A percentile compares a stretch with the other conserved stretches of the same genome.
Conservation (phyloP, 1,139 yeast species). For the Kluyveromyces sp. region DNA sequence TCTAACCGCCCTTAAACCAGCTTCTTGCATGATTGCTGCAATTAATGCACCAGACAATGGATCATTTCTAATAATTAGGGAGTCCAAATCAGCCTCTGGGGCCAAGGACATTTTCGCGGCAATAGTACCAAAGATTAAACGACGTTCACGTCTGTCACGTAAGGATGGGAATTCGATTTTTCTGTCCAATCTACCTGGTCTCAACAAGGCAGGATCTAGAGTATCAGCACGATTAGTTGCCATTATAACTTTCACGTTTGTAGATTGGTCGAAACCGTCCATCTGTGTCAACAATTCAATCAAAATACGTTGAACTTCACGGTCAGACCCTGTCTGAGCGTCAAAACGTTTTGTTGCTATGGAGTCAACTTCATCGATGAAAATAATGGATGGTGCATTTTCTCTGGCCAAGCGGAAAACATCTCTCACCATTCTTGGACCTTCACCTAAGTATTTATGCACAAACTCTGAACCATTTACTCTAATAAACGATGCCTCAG, state of each 20-base stretch:
- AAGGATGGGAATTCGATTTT: conserved; percentile 94
- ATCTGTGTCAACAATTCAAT: conserved; percentile 94
- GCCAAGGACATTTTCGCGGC: conserved; percentile 98
- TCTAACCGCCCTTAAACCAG: conserved; percentile 96
- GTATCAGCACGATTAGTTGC: conserved; percentile 99
- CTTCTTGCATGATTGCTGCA: conserved; percentile 99
- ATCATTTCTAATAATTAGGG: conserved; percentile 89
- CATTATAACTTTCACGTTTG: conserved; percentile 96
- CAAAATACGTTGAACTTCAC: conserved; percentile 97
- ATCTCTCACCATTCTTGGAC: conserved; percentile 99
- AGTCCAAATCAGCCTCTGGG: conserved; percentile 94
- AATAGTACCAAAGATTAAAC: conserved; percentile 89
- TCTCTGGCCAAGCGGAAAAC: conserved; percentile 96
- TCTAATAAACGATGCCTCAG: conserved; percentile 92
- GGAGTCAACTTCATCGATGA: conserved; percentile 97
- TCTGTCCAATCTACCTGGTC: conserved; percentile 98
- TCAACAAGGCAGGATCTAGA: conserved; percentile 89
- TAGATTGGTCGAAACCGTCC: conserved; percentile 97
- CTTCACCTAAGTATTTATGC: conserved; percentile 97
- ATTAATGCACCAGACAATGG: conserved; percentile 96
- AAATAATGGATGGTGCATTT: conserved; percentile 92
- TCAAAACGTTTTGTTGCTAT: conserved; percentile 98
- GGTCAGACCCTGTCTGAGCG: conserved; percentile 98
- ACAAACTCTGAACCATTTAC: conserved; percentile 98
- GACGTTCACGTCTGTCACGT: conserved; percentile 95